A percentile compares a stretch with the other conserved stretches of the same genome.
These are phyloP conservation scores for Sporothrix humicola DNA, from an alignment of 2,329 filamentous ascomycete genomes.

Conservation along the genomic window DNA sequence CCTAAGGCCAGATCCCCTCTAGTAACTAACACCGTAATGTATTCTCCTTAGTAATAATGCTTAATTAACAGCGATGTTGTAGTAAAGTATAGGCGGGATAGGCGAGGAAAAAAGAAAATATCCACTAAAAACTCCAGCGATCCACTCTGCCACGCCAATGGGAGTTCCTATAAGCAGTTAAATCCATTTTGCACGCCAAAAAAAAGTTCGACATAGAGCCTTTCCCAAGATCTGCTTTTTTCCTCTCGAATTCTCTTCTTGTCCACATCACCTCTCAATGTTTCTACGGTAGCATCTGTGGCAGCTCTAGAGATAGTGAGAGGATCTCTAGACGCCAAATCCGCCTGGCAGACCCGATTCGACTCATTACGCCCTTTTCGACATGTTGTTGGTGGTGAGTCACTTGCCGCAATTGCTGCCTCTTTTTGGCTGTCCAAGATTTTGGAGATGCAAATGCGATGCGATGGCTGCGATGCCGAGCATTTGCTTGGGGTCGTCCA, in stretches of 20 bases:
- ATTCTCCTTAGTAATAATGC: too few relatives aligned
- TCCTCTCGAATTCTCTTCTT: constrained; percentile 21
- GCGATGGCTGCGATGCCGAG: not conserved
- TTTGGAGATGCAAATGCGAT: constrained; percentile 21
- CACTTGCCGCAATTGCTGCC: not conserved
- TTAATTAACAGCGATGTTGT: not conserved
- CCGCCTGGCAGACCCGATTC: constrained; percentile 43
- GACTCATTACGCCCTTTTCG: constrained; percentile 38
- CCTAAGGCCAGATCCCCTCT: not conserved
- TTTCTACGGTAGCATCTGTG: constrained; percentile 70
- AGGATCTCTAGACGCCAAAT: constrained; percentile 75
- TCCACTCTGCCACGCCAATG: constrained; percentile 30
- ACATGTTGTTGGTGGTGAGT: constrained; percentile 49
- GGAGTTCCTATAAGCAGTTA: constrained; percentile 10
- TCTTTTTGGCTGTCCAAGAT: not conserved
- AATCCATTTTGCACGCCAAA: constrained; percentile 28
- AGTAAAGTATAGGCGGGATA: not conserved
- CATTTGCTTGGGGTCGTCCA: not conserved
- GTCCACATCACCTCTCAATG: constrained; percentile 54
- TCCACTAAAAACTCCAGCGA: constrained; percentile 27
- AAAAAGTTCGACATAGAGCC: constrained; percentile 32
- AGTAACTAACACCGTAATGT: not conserved
- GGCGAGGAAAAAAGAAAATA: not conserved
- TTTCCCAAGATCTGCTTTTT: constrained; percentile 20
- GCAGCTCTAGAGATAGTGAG: constrained; percentile 78